phyloP scores from a whole-genome alignment of 495 filamentous ascomycete species.

The Penicillium daleae region DNA sequence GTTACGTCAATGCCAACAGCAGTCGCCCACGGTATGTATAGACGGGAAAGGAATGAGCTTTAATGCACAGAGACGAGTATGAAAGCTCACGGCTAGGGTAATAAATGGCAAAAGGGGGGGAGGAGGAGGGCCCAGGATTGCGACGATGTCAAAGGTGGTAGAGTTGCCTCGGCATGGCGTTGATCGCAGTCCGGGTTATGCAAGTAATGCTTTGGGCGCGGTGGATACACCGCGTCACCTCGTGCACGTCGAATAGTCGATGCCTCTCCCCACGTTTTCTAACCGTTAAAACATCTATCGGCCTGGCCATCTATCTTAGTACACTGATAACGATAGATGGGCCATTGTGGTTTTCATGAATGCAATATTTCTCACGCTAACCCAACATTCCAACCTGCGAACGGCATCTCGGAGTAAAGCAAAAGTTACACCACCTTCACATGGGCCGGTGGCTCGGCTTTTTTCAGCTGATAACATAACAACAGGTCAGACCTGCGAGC shows the following conservation, averaged over 20 bases:
- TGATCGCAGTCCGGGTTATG: neutral
- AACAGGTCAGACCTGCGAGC: neutral
- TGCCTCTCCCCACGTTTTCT: too few relatives aligned
- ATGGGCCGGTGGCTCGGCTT: slow-evolving; percentile 3
- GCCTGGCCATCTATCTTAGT: neutral
- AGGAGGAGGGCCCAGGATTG: neutral
- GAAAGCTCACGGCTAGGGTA: neutral
- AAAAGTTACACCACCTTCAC: neutral
- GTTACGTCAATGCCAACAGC: slow-evolving; percentile 1
- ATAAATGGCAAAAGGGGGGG: slow-evolving; percentile 3
- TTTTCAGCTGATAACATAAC: neutral
- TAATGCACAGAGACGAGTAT: neutral
- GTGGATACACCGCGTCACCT: neutral
- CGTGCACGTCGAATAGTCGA: too few relatives aligned
- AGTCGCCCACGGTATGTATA: neutral
- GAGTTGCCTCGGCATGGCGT: slow-evolving; percentile 21
- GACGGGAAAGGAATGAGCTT: neutral
- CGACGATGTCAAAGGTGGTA: neutral
- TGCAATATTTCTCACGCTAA: neutral
- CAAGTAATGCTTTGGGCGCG: neutral
- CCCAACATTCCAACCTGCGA: neutral
- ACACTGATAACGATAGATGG: neutral
- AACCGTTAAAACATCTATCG: neutral
- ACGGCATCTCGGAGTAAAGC: neutral
- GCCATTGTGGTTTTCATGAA: neutral